A percentile compares a stretch with the other conserved stretches of the same genome.
Conservation (phyloP, 371 early-diverging fungal genomes). For the Apophysomyces variabilis region DNA sequence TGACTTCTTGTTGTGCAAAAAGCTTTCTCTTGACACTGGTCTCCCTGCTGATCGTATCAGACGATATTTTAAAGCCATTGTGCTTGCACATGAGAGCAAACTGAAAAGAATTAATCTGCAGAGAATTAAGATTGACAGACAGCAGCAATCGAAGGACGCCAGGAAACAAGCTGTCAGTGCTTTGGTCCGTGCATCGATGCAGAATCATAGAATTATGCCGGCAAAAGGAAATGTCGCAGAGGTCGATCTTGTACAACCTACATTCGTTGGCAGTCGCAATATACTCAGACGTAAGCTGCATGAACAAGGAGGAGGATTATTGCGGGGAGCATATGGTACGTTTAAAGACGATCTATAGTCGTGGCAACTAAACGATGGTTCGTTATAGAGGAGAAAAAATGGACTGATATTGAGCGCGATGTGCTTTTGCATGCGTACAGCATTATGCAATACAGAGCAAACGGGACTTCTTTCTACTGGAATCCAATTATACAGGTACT, state of each 20-base stretch:
- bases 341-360: neutral
- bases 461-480: slow-evolving; percentile 16
- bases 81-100: slow-evolving; percentile 10
- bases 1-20: slow-evolving; percentile 14
- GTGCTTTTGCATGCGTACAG: slow-evolving; percentile 20
- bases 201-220: neutral
- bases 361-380: neutral
- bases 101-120: neutral
- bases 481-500: slow-evolving; percentile 20
- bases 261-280: slow-evolving; percentile 20
- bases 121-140: neutral
- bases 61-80: slow-evolving; percentile 20
- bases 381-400: neutral
- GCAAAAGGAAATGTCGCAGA: neutral
- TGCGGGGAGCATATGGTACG: neutral
- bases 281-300: slow-evolving; percentile 8
- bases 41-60: slow-evolving; percentile 20
- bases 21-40: slow-evolving; percentile 18
- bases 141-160: neutral
- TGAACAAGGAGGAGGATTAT: neutral
- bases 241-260: slow-evolving; percentile 2
- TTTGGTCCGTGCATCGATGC: neutral
- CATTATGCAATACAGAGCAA: slow-evolving; percentile 22
- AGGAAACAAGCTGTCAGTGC: neutral
- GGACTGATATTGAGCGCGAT: slow-evolving; percentile 15